These are phyloP conservation scores for Colletotrichum zoysiae DNA, from an alignment of 2,329 filamentous ascomycete genomes.

Conservation along the genomic window DNA sequence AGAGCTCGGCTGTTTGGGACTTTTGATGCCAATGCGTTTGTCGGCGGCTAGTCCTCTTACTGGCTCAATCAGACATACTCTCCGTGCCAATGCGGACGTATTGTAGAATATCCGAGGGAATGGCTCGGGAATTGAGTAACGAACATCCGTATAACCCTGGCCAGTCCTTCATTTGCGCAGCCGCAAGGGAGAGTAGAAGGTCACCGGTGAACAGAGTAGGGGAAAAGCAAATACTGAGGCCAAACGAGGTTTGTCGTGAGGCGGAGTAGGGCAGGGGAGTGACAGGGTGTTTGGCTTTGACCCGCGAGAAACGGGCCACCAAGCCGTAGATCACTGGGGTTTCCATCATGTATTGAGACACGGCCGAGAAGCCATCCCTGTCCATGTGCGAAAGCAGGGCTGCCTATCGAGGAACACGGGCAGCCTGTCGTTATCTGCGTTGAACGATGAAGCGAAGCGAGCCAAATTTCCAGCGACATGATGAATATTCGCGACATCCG, in stretches of 20 bases:
- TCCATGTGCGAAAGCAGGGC: slow-evolving; percentile 21
- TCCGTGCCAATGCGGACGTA: slow-evolving; percentile 1
- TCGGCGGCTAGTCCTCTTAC: slow-evolving; percentile 29
- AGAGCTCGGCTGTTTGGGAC: slow-evolving; percentile 12
- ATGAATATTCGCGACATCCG: background rate
- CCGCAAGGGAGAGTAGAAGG: slow-evolving; percentile 3
- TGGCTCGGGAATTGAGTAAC: background rate
- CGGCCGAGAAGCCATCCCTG: slow-evolving; percentile 30
- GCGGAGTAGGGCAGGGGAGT: slow-evolving; percentile 13
- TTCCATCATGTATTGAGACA: slow-evolving; percentile 30
- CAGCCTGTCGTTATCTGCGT: background rate
- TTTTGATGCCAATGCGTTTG: slow-evolving; percentile 6
- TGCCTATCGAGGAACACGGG: background rate
- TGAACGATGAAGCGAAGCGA: background rate
- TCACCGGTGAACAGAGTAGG: background rate
- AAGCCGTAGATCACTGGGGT: slow-evolving; percentile 26
- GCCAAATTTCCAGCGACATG: background rate
- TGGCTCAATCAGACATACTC: slow-evolving; percentile 13
- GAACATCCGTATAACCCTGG: background rate
- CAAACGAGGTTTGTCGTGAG: slow-evolving; percentile 14
- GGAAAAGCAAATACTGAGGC: slow-evolving; percentile 12
- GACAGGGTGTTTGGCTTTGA: slow-evolving; percentile 16
- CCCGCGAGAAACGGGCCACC: slow-evolving; percentile 16
- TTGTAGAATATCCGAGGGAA: background rate
- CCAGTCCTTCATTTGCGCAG: background rate